Base-by-base conservation (phyloP, 129 eudicot genomes). In the Pseudognaphalium luteoalbum region DNA sequence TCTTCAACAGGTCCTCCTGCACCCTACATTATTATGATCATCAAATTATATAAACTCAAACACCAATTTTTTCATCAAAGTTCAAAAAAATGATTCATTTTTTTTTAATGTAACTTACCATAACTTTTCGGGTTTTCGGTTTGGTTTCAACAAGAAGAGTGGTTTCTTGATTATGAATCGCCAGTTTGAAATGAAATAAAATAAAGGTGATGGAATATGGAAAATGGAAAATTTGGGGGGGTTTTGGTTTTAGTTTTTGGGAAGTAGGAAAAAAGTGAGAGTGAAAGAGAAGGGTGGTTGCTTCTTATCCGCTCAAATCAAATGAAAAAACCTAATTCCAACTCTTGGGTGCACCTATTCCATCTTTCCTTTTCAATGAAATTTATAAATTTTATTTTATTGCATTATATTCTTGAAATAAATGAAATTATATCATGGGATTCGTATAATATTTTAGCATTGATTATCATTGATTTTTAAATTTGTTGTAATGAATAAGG, bases 1-100 rank as follows among this genome's bases (percentile, higher is more conserved):
- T 93, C 96, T 50, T 85, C 97, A 32, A 82, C 91, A 28, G 87
- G 88, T 3, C 91, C 91, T 69, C 87, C 87, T 6, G 83, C 90
- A 68, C 91, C 91, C 96, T 85, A 22, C 39, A 71, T 74, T 66
- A 39, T 57, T 60, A 80, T 42, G 63, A 50, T 66, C 19, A 63
- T 20, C 54, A 70, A 30, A 42, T 15, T 28, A 9, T 12, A 28
- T 14, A 62, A 34, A 33, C 34, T 6, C 25, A 39, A 17, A 22
- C n/a, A 63, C 1, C 25, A 67, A 57, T 25, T 25, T 25, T 1
- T 25, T 25, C 28, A 25, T 25, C 28, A 25, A 25, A 25, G 28
- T 25, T 15, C 17, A 25, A 58, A 65, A 7, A 5, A 54, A 4
- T 28, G n/a, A 3, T 12, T 12, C 6, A 25, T 29, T 16, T 63